Evolutionary conservation across 805 yeast genomes (phyloP).

Genomic region (Brettanomyces anomalus): DNA sequence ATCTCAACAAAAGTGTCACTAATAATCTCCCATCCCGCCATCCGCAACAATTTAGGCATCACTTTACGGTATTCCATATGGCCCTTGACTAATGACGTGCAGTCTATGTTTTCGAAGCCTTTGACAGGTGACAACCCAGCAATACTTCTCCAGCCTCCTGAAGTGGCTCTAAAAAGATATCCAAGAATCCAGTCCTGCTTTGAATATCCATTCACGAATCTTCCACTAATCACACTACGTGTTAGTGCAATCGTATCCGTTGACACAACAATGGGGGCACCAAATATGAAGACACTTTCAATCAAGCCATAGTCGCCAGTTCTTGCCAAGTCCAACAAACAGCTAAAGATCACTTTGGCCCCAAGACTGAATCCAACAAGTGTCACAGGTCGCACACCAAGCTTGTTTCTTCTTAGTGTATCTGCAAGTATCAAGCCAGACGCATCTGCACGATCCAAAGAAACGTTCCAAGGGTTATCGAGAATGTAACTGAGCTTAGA

Average conservation of each 20-base stretch:
- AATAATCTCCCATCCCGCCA: constrained; percentile 69
- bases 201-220: constrained; percentile 84
- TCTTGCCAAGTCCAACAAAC: constrained; percentile 77
- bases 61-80: constrained; percentile 97
- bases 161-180: constrained; percentile 87
- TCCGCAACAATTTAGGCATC: constrained; percentile 71
- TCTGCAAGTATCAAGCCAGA: constrained; percentile 91
- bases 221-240: constrained; percentile 80
- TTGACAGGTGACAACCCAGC: constrained; percentile 81
- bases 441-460: constrained; percentile 94
- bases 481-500: constrained; percentile 81
- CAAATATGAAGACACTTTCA: constrained; percentile 81
- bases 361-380: constrained; percentile 92
- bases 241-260: constrained; percentile 71
- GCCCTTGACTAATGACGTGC: constrained; percentile 82
- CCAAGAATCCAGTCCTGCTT: constrained; percentile 95
- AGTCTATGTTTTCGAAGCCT: constrained; percentile 70
- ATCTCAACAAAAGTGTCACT: constrained; percentile 92
- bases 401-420: constrained; percentile 73
- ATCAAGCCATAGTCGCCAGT: constrained; percentile 81
- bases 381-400: constrained; percentile 89
- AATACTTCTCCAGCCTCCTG: constrained; percentile 88
- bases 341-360: constrained; percentile 84
- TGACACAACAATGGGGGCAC: constrained; percentile 78
- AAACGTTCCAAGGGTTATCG: constrained; percentile 98